Conservation (phyloP, 1,284 basidiomycete genomes). For the Apiotrichum siamense region DNA sequence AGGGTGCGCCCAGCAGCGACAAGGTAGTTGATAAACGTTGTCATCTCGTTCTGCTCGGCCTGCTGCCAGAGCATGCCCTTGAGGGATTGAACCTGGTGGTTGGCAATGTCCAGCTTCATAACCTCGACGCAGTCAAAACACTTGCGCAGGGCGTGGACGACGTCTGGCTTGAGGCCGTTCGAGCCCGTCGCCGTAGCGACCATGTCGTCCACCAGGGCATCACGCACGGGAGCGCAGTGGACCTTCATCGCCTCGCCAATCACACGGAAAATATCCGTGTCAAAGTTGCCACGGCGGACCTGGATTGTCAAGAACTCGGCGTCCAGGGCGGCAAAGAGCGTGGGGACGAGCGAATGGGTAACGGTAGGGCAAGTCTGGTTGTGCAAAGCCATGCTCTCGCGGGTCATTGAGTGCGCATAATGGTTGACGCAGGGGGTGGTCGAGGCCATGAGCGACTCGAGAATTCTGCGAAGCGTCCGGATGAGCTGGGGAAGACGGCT, state of each 20-base stretch:
- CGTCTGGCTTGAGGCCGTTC: constrained; percentile 51
- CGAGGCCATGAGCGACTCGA: constrained; percentile 66
- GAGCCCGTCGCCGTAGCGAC: constrained; percentile 56
- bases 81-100: constrained; percentile 83
- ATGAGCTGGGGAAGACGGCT: constrained; percentile 64
- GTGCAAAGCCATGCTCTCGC: constrained; percentile 55
- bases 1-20: constrained; percentile 18
- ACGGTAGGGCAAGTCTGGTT: constrained; percentile 57
- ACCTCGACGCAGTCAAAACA: constrained; percentile 88
- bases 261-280: constrained; percentile 68
- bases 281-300: constrained; percentile 68
- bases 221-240: constrained; percentile 89
- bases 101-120: constrained; percentile 95
- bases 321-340: constrained; percentile 50
- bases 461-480: constrained; percentile 68
- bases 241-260: constrained; percentile 78
- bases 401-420: constrained; percentile 50
- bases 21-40: constrained; percentile 56
- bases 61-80: constrained; percentile 76
- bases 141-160: constrained; percentile 69
- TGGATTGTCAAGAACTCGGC: constrained; percentile 68
- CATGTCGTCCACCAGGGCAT: constrained; percentile 77
- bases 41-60: constrained; percentile 72
- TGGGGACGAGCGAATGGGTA: constrained; percentile 46
- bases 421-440: constrained; percentile 36